These are phyloP conservation scores for Geotrichum klebahnii DNA, from an alignment of 1,139 yeast genomes.

Conservation along the genomic window DNA sequence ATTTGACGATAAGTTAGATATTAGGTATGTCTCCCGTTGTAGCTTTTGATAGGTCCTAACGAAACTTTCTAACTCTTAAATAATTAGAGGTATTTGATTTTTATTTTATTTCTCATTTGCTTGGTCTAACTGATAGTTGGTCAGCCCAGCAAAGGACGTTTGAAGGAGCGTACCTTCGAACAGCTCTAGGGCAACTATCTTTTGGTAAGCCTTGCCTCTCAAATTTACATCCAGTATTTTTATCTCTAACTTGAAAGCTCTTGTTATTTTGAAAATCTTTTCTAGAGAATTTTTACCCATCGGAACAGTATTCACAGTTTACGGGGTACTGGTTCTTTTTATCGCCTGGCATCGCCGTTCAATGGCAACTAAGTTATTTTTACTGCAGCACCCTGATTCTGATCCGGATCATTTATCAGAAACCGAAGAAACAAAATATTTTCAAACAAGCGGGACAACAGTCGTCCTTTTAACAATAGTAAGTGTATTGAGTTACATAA, in stretches of 20 bases:
- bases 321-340: conserved; percentile 38
- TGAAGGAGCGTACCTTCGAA: conserved; percentile 44
- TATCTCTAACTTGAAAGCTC: conserved; percentile 31
- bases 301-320: conserved; percentile 40
- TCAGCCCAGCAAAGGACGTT: conserved; percentile 43
- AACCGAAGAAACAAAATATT: conserved; percentile 19
- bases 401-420: conserved; percentile 15
- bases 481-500: conserved; percentile 31
- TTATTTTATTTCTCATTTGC: too few relatives aligned
- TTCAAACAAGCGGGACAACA: conserved; percentile 34
- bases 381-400: conserved; percentile 7
- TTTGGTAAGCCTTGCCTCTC: conserved; percentile 36
- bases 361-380: conserved; percentile 9
- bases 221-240: too few relatives aligned
- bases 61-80: conserved; percentile 17
- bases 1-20: conserved; percentile 14
- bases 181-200: conserved; percentile 42
- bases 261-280: conserved; percentile 41
- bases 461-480: conserved; percentile 34
- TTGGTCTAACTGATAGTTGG: neutral
- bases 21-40: conserved; percentile 17
- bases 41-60: conserved; percentile 19
- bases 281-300: conserved; percentile 41
- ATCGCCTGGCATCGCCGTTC: conserved; percentile 37
- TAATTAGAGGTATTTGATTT: conserved; percentile 24